These are phyloP conservation scores for Chytriomyces hyalinus DNA, from an alignment of 192 early-diverging fungal genomes.

Conservation along the genomic window DNA sequence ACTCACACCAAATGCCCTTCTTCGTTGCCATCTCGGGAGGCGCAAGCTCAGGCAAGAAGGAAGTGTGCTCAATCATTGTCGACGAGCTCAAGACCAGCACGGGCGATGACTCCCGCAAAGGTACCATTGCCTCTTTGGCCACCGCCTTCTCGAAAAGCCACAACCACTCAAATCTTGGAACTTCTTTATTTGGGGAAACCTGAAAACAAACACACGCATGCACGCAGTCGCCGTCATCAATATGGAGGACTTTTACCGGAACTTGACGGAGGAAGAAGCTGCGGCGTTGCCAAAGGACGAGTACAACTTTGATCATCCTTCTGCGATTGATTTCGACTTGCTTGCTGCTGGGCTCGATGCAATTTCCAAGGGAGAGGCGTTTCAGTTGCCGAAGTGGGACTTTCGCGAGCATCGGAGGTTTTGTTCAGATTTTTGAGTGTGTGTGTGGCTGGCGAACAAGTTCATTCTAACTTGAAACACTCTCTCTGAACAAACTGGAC, in stretches of 20 bases:
- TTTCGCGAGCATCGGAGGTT: conserved; percentile 51
- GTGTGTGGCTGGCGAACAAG: too few relatives aligned
- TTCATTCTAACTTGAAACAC: too few relatives aligned
- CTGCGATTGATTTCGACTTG: conserved; percentile 78
- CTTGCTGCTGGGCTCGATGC: conserved; percentile 60
- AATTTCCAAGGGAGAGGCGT: conserved; percentile 55
- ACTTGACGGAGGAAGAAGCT: conserved; percentile 28
- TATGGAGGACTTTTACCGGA: conserved; percentile 50
- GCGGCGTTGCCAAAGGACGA: conserved; percentile 25
- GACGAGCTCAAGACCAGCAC: conserved; percentile 29
- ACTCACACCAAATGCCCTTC: conserved; percentile 38
- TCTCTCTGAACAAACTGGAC: not conserved
- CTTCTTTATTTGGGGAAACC: too few relatives aligned
- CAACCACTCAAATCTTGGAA: not conserved
- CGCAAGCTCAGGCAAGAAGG: conserved; percentile 53
- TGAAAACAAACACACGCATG: not conserved
- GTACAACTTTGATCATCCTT: conserved; percentile 60
- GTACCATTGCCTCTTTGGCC: not conserved
- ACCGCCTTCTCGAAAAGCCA: not conserved
- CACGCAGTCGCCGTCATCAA: conserved; percentile 24
- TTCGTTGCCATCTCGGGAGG: conserved; percentile 61
- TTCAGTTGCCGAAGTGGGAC: conserved; percentile 71
- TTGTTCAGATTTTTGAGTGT: not conserved
- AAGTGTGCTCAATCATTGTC: conserved; percentile 52
- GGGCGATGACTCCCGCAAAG: conserved; percentile 1